Evolutionary conservation across 805 yeast genomes (phyloP).

Genomic region (Yamadazyma olivae): DNA sequence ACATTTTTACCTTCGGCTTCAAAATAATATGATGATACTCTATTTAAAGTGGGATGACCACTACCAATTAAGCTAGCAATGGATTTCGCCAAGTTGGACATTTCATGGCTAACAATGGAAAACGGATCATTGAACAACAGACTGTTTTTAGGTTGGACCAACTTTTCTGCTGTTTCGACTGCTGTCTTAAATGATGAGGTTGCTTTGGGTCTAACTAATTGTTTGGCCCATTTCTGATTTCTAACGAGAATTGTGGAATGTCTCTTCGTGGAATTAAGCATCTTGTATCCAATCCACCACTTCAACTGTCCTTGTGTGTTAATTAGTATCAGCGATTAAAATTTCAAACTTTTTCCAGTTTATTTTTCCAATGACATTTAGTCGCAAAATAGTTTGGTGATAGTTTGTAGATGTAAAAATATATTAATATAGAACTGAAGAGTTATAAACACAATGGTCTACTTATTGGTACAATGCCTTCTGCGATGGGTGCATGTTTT

Average conservation of each 20-base stretch:
- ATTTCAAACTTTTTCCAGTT: too few relatives aligned
- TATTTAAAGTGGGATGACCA: slow-evolving; percentile 88
- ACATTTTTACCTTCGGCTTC: slow-evolving; percentile 96
- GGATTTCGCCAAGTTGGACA: slow-evolving; percentile 83
- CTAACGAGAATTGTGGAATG: background rate
- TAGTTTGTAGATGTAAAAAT: too few relatives aligned
- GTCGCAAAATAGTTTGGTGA: too few relatives aligned
- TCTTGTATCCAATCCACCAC: background rate
- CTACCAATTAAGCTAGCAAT: slow-evolving; percentile 86
- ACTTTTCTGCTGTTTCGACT: slow-evolving; percentile 65
- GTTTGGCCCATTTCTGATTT: background rate
- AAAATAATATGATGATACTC: slow-evolving; percentile 92
- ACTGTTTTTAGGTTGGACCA: slow-evolving; percentile 59
- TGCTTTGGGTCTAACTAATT: background rate
- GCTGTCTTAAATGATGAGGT: slow-evolving; percentile 45
- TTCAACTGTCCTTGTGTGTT: too few relatives aligned
- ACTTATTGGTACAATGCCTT: slow-evolving; percentile 17
- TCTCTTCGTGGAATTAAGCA: slow-evolving; percentile 2
- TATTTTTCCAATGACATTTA: too few relatives aligned
- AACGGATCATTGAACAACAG: slow-evolving; percentile 73
- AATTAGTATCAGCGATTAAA: too few relatives aligned
- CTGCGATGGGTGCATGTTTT: slow-evolving; percentile 43
- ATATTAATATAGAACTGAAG: too few relatives aligned
- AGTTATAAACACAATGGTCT: too few relatives aligned
- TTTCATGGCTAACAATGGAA: slow-evolving; percentile 86